These are phyloP conservation scores for Grammothele lineata DNA, from an alignment of 768 basidiomycete species.

Conservation along the genomic window DNA sequence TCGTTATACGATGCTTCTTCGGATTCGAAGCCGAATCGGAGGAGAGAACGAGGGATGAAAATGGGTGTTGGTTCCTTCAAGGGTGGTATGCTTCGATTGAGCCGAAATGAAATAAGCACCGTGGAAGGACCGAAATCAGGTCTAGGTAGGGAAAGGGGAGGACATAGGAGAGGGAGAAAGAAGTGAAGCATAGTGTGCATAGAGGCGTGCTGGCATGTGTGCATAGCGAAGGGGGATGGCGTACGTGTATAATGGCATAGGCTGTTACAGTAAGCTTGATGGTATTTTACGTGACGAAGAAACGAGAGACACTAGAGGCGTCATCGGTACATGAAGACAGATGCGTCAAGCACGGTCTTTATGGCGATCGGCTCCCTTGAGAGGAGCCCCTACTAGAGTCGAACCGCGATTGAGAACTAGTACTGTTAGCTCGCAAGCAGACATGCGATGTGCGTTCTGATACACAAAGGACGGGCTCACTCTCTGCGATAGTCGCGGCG, in stretches of 20 bases:
- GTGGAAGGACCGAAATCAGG: slow-evolving; percentile 24
- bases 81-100: slow-evolving; percentile 64
- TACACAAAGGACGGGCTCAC: slow-evolving; percentile 7
- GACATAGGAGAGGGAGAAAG: slow-evolving; percentile 21
- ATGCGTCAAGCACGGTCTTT: no score
- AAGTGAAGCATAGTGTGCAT: slow-evolving; percentile 1
- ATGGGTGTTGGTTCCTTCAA: slow-evolving; percentile 80
- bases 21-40: slow-evolving; percentile 30
- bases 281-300: no score
- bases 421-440: slow-evolving; percentile 1
- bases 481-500: slow-evolving; percentile 8
- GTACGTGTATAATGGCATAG: background rate
- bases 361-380: no score
- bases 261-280: no score
- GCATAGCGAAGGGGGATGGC: no score
- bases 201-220: background rate
- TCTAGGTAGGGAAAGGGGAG: slow-evolving; percentile 15
- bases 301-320: no score
- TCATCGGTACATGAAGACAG: no score
- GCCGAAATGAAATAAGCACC: slow-evolving; percentile 50
- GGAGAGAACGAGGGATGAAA: slow-evolving; percentile 59
- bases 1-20: slow-evolving; percentile 49
- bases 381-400: no score
- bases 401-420: slow-evolving; percentile 5
- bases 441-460: no score